Percentiles rank a stretch among this genome's conserved stretches.
Evolutionary conservation across 768 basidiomycete genomes (phyloP).

Genomic region (Amanita thiersii): DNA sequence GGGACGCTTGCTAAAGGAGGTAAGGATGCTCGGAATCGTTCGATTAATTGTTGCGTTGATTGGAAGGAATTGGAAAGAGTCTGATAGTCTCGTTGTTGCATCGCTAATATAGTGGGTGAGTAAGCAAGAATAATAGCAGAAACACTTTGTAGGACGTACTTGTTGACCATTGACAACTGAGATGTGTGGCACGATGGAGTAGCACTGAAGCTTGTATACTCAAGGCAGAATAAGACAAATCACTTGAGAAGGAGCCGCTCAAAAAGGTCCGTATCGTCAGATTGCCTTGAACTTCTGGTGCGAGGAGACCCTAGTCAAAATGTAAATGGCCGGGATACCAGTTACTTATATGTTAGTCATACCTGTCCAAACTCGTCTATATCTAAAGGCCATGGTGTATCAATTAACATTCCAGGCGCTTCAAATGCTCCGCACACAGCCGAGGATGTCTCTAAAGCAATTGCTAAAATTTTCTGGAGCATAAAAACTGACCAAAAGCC

Average conservation of each 20-base stretch:
- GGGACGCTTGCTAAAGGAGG: no score
- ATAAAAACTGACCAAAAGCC: constrained; percentile 58
- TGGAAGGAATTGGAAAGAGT: constrained; percentile 35
- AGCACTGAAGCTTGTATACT: constrained; percentile 49
- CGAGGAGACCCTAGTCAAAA: constrained; percentile 31
- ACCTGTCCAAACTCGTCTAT: constrained; percentile 30
- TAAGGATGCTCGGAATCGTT: constrained; percentile 10
- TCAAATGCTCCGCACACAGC: constrained; percentile 50
- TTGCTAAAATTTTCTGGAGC: constrained; percentile 49
- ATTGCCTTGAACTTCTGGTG: constrained; percentile 33
- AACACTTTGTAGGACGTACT: constrained; percentile 20
- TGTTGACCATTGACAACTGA: constrained; percentile 40
- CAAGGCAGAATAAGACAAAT: constrained; percentile 25
- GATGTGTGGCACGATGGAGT: constrained; percentile 47
- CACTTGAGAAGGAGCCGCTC: constrained; percentile 19
- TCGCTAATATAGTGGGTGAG: constrained; percentile 23
- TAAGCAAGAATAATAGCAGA: not conserved
- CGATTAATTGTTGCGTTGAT: constrained; percentile 37
- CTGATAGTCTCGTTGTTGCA: constrained; percentile 30
- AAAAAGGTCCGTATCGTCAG: constrained; percentile 45
- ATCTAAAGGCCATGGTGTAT: constrained; percentile 47
- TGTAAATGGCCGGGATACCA: constrained; percentile 9
- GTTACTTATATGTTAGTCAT: constrained; percentile 10
- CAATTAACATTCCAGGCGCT: constrained; percentile 39
- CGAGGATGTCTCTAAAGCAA: constrained; percentile 42